phyloP scores from a whole-genome alignment of 768 basidiomycete species.

The Tulasnella sp. region DNA sequence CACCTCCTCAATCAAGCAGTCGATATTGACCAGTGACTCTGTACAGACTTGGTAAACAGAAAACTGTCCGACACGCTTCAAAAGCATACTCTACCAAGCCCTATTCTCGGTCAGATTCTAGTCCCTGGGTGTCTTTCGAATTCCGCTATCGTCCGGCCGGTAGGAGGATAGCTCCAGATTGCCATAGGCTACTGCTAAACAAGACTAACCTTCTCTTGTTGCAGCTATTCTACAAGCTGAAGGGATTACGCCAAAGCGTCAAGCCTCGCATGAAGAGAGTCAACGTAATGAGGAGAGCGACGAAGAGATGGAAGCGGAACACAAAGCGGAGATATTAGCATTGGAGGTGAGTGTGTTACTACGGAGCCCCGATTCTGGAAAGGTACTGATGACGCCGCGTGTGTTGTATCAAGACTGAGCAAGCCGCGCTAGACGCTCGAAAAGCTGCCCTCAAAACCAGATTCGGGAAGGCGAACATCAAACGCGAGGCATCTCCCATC shows the following conservation, averaged over 20 bases:
- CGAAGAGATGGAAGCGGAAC: neutral
- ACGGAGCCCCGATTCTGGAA: neutral
- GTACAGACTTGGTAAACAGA: neutral
- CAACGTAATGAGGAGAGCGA: neutral
- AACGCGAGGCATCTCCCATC: neutral
- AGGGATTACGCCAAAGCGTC: neutral
- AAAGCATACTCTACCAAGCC: neutral
- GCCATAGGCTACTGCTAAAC: neutral
- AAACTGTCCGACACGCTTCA: neutral
- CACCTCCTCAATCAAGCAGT: no score
- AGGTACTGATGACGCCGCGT: neutral
- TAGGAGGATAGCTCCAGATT: neutral
- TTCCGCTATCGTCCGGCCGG: neutral
- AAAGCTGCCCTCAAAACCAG: neutral
- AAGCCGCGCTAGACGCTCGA: neutral
- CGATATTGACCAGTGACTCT: neutral
- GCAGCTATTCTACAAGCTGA: neutral
- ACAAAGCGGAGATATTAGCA: neutral
- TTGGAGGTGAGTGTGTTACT: neutral
- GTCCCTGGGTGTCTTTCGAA: neutral
- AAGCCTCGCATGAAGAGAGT: neutral
- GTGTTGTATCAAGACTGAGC: neutral
- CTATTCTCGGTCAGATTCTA: neutral
- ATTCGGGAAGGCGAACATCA: neutral
- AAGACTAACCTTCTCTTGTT: neutral